A percentile compares a stretch with the other conserved stretches of the same genome.
These are phyloP conservation scores for Termitomyces sp. DNA, from an alignment of 768 basidiomycete species.

Conservation along the genomic window DNA sequence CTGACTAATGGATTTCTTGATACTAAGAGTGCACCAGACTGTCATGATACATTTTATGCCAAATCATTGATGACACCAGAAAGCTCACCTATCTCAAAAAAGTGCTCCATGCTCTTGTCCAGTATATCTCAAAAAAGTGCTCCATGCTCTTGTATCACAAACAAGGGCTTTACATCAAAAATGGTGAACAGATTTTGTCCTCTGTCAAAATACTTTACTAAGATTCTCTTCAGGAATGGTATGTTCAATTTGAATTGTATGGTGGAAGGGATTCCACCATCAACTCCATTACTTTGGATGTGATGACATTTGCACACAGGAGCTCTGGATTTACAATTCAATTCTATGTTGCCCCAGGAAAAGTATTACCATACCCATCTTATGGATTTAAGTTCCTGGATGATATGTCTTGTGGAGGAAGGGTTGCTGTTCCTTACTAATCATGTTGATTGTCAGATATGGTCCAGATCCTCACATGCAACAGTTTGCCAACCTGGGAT, in stretches of 20 bases:
- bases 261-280: conserved; percentile 41
- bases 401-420: conserved; percentile 12
- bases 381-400: conserved; percentile 39
- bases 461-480: conserved; percentile 11
- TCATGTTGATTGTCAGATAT: not conserved
- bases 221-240: conserved; percentile 21
- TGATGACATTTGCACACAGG: conserved; percentile 41
- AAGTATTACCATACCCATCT: conserved; percentile 36
- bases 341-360: conserved; percentile 36
- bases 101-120: conserved; percentile 16
- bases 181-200: conserved; percentile 11
- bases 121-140: conserved; percentile 20
- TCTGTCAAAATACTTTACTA: not conserved
- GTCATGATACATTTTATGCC: conserved; percentile 24
- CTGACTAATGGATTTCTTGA: conserved; percentile 7
- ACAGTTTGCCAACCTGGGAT: conserved; percentile 22
- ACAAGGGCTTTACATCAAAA: conserved; percentile 22
- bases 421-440: conserved; percentile 16
- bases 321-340: conserved; percentile 40
- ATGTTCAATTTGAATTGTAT: conserved; percentile 35
- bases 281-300: conserved; percentile 30
- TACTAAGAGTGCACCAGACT: conserved; percentile 9
- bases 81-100: conserved; percentile 21
- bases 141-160: conserved; percentile 17
- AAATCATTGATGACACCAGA: conserved; percentile 26